These are phyloP conservation scores for Tetrahymena malaccensis DNA, from an alignment of 73 alveolate species.

Conservation along the genomic window DNA sequence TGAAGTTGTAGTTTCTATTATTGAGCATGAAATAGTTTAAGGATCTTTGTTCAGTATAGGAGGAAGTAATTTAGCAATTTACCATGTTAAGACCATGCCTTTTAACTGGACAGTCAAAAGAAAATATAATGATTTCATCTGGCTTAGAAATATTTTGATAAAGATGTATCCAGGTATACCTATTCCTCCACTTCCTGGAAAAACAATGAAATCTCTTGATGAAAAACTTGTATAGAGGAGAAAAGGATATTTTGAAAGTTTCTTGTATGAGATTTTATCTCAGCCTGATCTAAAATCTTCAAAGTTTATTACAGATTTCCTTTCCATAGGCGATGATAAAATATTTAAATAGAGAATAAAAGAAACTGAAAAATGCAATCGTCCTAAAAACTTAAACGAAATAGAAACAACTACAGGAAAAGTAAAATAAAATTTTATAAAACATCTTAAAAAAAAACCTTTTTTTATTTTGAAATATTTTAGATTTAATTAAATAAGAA, in stretches of 20 bases:
- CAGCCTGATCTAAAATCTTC: neutral
- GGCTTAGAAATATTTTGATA: constrained; percentile 56
- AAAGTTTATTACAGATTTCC: neutral
- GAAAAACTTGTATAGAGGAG: neutral
- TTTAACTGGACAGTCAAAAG: constrained; percentile 62
- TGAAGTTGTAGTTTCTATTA: neutral
- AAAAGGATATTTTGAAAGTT: constrained; percentile 29
- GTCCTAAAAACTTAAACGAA: neutral
- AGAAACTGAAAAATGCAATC: neutral
- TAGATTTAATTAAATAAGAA: neutral
- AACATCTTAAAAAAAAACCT: neutral
- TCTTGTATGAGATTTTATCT: neutral
- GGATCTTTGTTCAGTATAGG: neutral
- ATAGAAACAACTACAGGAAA: neutral
- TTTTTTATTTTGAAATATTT: neutral
- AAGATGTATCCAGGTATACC: constrained; percentile 49
- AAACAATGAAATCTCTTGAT: neutral
- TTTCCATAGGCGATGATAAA: neutral
- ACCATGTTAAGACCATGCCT: constrained; percentile 50
- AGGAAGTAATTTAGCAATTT: neutral
- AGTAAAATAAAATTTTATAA: neutral
- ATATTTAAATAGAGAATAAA: neutral
- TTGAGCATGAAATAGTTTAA: neutral
- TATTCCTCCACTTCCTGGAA: constrained; percentile 41
- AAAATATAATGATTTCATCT: constrained; percentile 51